Evolutionary conservation across 2,329 filamentous ascomycete genomes (phyloP).

Genomic region (Pseudogymnoascus sp.): DNA sequence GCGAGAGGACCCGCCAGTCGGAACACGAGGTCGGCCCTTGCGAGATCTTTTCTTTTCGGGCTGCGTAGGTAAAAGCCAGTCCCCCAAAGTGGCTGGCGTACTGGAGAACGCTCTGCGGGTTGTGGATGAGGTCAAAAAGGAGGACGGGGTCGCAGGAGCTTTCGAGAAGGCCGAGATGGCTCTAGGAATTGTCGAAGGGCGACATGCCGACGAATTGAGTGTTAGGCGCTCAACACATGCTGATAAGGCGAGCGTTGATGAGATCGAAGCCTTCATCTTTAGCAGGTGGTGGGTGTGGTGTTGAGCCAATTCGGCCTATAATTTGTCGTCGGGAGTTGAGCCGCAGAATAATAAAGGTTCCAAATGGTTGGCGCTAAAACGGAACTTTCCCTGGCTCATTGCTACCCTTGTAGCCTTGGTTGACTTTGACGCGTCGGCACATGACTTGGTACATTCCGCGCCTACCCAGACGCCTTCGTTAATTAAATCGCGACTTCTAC

Average conservation of each 20-base stretch:
- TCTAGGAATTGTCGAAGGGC: background rate
- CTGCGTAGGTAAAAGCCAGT: conserved; percentile 76
- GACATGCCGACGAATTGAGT: conserved; percentile 3
- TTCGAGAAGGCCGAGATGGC: background rate
- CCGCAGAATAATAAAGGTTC: conserved; percentile 5
- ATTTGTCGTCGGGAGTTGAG: conserved; percentile 6
- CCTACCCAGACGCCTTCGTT: background rate
- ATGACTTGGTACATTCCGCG: conserved; percentile 4
- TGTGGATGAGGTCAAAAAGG: conserved; percentile 34
- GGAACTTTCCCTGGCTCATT: background rate
- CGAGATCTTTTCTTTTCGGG: conserved; percentile 79
- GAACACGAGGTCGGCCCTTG: conserved; percentile 80
- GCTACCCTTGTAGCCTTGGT: background rate
- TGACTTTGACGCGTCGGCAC: conserved; percentile 5
- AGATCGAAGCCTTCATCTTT: conserved; percentile 4
- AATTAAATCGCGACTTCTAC: background rate
- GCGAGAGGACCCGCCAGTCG: conserved; percentile 82
- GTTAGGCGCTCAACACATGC: conserved; percentile 9
- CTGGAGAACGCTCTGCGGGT: conserved; percentile 63
- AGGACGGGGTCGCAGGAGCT: background rate
- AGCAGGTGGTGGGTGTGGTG: background rate
- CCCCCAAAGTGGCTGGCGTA: conserved; percentile 50
- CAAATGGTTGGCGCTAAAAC: background rate
- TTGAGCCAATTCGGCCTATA: background rate
- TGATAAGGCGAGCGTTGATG: conserved; percentile 2